phyloP scores from a whole-genome alignment of 768 basidiomycete species.

The Bullera alba region DNA sequence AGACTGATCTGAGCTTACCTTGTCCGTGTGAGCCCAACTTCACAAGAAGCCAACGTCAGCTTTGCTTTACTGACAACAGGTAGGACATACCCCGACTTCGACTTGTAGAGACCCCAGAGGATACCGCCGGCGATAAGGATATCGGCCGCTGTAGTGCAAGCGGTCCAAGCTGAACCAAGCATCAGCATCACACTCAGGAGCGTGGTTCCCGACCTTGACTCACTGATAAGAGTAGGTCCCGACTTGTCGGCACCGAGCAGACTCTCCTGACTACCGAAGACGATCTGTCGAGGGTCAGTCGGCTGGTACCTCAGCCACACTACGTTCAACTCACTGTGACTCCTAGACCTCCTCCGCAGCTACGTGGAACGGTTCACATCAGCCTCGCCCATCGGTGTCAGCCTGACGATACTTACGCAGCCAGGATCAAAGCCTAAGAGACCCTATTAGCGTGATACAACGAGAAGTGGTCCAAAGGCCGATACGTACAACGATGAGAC shows the following conservation, averaged over 20 bases:
- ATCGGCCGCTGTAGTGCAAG: slow-evolving; percentile 17
- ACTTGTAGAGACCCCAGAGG: slow-evolving; percentile 12
- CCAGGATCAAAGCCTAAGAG: slow-evolving; percentile 14
- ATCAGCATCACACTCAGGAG: neutral
- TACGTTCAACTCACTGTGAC: slow-evolving; percentile 10
- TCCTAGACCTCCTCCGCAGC: slow-evolving; percentile 16
- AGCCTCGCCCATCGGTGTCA: neutral
- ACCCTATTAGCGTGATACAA: neutral
- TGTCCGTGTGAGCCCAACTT: slow-evolving; percentile 27
- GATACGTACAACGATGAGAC: neutral
- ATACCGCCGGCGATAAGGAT: slow-evolving; percentile 20
- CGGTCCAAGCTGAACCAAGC: slow-evolving; percentile 18
- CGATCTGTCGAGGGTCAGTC: slow-evolving; percentile 11
- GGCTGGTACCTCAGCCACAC: neutral
- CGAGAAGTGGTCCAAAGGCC: neutral
- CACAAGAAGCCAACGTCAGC: no score
- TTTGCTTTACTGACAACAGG: neutral
- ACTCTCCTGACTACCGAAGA: slow-evolving; percentile 15
- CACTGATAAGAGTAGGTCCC: slow-evolving; percentile 13
- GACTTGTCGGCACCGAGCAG: slow-evolving; percentile 16
- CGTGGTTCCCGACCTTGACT: neutral
- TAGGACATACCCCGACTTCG: slow-evolving; percentile 22
- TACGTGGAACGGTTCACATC: no score
- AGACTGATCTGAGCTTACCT: neutral
- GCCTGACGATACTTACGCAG: slow-evolving; percentile 9